Base-by-base conservation (phyloP, 192 early-diverging fungal genomes). In the Podila clonocystis region DNA sequence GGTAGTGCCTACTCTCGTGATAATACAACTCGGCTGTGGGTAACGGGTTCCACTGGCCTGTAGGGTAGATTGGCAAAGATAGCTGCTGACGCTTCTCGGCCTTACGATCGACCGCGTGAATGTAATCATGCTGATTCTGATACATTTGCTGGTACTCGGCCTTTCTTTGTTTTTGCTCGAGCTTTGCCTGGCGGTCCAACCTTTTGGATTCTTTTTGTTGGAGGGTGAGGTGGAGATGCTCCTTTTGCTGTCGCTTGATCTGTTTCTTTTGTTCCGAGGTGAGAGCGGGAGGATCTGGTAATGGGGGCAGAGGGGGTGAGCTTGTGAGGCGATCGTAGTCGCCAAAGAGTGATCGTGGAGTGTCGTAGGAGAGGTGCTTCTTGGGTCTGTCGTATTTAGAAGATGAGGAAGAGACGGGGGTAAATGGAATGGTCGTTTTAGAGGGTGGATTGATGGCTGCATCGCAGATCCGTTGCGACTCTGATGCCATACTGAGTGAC, bases 81-180 rank as follows among this genome's bases (percentile, higher is more conserved):
- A 17, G 61, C 36, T 73, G 77, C 57, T 72, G 77, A 15, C 77
- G 77, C 36, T 62, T 61, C 33, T 72, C 41, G n/a, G 26, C 30
- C 30, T 36, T 55, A n/a, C 52, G 34, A 24, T 65, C 63, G 36
- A 80, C 50, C 29, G 48, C 30, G 22, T 48, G 24, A 26, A 72
- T 61, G 62, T 80, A 69, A 17, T 69, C 58, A 48, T 64, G 33
- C 38, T 80, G 77, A 5, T 34, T 69, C 30, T 73, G 77, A 33
- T 80, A 73, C 62, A 73, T 73, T 52, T 80, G 65, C 28, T 65
- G 72, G 55, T 72, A 80, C 22, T 80, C 77, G 12, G 58, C 45
- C 61, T 49, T 50, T 57, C 73, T 80, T 36, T 80, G 77, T 11
- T 63, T 72, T 26, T 70, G 65, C 19, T 73, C 77, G 45, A 60